A percentile compares a stretch with the other conserved stretches of the same genome.
Evolutionary conservation across 2,329 filamentous ascomycete genomes (phyloP).

Genomic region (Aspergillus melleus): DNA sequence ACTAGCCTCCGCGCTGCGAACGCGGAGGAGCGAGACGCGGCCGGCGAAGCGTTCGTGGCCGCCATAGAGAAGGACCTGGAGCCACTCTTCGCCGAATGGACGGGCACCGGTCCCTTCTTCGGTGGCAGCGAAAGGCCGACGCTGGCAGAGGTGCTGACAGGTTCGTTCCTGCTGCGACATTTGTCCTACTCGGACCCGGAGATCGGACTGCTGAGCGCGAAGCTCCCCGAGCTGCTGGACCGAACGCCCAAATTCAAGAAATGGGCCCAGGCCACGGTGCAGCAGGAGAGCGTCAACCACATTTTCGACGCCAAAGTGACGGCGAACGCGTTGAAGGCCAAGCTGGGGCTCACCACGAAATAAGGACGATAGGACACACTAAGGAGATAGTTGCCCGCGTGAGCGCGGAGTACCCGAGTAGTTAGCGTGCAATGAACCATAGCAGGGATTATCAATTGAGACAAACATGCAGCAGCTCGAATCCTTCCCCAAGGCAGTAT

Average conservation of each 20-base stretch:
- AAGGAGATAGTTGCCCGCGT: no score
- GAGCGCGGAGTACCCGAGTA: no score
- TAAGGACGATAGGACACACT: not conserved
- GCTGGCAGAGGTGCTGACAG: conserved; percentile 62
- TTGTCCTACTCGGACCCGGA: conserved; percentile 56
- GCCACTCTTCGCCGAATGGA: conserved; percentile 57
- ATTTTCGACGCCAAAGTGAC: conserved; percentile 60
- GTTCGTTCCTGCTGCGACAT: conserved; percentile 65
- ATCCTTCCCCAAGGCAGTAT: no score
- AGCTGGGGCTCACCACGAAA: conserved; percentile 27
- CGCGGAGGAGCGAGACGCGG: conserved; percentile 52
- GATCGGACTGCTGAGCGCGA: conserved; percentile 50
- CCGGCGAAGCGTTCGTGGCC: conserved; percentile 54
- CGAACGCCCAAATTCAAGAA: conserved; percentile 66
- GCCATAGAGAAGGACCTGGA: conserved; percentile 70
- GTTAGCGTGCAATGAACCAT: not conserved
- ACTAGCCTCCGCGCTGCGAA: conserved; percentile 50
- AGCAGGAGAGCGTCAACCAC: conserved; percentile 65
- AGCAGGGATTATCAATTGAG: not conserved
- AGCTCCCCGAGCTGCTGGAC: conserved; percentile 49
- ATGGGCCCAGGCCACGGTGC: conserved; percentile 63
- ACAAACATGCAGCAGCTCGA: not conserved
- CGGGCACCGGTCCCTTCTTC: conserved; percentile 58
- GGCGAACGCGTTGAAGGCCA: conserved; percentile 45
- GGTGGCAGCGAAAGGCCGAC: conserved; percentile 65